These are phyloP conservation scores for Neurospora sp. DNA, from an alignment of 495 filamentous ascomycete genomes.

Conservation along the genomic window DNA sequence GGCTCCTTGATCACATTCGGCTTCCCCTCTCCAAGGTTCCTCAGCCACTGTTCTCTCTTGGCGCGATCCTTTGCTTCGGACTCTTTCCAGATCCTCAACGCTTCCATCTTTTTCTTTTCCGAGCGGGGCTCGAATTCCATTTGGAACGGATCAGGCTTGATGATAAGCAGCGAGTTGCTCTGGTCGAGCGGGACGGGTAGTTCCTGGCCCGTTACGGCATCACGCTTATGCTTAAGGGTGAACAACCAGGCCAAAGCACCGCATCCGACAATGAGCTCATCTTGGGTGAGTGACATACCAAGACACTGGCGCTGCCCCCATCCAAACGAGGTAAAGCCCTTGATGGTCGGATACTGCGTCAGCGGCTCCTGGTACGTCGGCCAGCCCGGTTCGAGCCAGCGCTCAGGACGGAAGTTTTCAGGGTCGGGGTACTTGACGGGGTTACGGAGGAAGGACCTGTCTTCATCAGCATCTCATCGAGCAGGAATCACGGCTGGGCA, in stretches of 20 bases:
- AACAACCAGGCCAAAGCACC: conserved; percentile 39
- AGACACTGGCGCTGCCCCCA: conserved; percentile 52
- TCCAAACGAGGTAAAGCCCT: conserved; percentile 42
- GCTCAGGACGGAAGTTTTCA: conserved; percentile 39
- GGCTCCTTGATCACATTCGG: neutral
- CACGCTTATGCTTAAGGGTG: conserved; percentile 29
- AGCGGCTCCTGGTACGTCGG: conserved; percentile 43
- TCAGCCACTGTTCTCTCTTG: conserved; percentile 18
- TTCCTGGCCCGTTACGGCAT: conserved; percentile 21
- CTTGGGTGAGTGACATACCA: conserved; percentile 39
- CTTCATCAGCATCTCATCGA: conserved; percentile 7
- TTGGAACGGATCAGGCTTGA: conserved; percentile 32
- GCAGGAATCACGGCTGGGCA: neutral
- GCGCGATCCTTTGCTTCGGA: conserved; percentile 13
- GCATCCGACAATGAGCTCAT: conserved; percentile 35
- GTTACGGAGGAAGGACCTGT: conserved; percentile 25
- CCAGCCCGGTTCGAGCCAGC: conserved; percentile 39
- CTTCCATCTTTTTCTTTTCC: conserved; percentile 18
- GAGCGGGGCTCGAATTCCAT: conserved; percentile 33
- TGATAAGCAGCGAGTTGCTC: conserved; percentile 32
- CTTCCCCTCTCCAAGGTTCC: neutral
- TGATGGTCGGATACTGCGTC: conserved; percentile 33
- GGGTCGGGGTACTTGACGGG: conserved; percentile 40
- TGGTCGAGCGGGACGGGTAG: conserved; percentile 32
- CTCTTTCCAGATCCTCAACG: conserved; percentile 15